Conservation (phyloP, 2,329 filamentous ascomycete species). For the Aspergillus quadricinctus region DNA sequence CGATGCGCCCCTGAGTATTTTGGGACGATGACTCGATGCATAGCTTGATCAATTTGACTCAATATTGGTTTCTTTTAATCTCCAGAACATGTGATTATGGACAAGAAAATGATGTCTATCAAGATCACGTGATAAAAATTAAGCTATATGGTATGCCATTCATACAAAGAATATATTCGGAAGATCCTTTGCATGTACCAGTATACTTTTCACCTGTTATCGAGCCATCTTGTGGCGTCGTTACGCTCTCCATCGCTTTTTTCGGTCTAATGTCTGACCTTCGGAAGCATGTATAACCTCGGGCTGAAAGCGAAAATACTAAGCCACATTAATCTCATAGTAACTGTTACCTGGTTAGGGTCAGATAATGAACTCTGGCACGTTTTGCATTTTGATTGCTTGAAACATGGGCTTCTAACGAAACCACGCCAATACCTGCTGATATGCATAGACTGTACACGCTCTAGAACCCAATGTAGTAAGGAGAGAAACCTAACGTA, state of each 20-base stretch:
- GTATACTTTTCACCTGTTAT: neutral
- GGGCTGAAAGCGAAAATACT: neutral
- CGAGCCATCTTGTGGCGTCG: neutral
- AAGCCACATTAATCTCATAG: neutral
- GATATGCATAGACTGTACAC: constrained; percentile 38
- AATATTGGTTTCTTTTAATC: neutral
- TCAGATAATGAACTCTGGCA: neutral
- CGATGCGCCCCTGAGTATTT: constrained; percentile 37
- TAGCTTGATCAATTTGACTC: constrained; percentile 17
- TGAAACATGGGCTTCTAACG: constrained; percentile 18
- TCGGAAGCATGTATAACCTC: neutral
- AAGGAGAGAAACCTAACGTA: constrained; percentile 19
- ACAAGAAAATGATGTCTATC: neutral
- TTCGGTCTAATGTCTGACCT: neutral
- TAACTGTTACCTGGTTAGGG: neutral
- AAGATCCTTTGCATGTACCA: neutral
- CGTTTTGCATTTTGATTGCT: neutral
- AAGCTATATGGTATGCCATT: neutral
- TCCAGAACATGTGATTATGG: neutral
- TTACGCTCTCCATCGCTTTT: neutral
- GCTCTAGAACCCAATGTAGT: constrained; percentile 24
- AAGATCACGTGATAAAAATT: neutral
- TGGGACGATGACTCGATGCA: constrained; percentile 35
- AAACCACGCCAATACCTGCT: constrained; percentile 30
- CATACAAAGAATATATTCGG: neutral